Evolutionary conservation across 129 eudicot species (phyloP), one percentile per base, ranked within the genome.

Genomic region (Centrapalus pauciflorus): DNA sequence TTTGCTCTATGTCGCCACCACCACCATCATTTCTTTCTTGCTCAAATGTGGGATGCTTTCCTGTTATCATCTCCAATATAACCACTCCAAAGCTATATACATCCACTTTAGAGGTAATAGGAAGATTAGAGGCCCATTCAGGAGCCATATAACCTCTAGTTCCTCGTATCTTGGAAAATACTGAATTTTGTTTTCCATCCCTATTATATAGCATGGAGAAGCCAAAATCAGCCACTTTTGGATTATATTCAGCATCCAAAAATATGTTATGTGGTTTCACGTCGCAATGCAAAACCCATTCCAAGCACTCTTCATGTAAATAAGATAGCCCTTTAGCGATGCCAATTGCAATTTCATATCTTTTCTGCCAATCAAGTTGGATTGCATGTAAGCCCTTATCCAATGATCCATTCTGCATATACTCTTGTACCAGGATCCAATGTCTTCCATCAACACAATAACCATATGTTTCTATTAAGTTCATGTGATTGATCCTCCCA

Each of bases 91-190:
- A 82, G 50, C 87, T 79, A 14, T 78, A 82, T 5, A 82, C 87
- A 71, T 82, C 87, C 29, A 79, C 87, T 75, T 82, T 85, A 1
- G 91, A 76, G 1, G 84, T 85, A 3, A 82, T 79, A 0, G 79
- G 82, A 13, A 72, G 79, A 65, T 79, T 72, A 0, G 50, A 55
- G 17, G 77, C 64, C 87, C 92, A 85, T 66, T 85, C 87, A 1
- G 87, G 90, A 23, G 90, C 84, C 91, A 85, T 85, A 55, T 81
- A 85, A 0, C 90, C 90, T 30, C 90, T 72, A 3, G 91, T 85
- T 43, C 91, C 87, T 20, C 91, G 74, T 3, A 82, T 79, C 71
- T 21, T 79, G 0, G 91, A 79, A 40, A 81, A 72, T 6, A 69
- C 73, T 2, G 79, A 72, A 38, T 80, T n/a, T 13, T 55, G 76